Percentiles rank a stretch among this genome's conserved stretches.
These are phyloP conservation scores for Aspergillus versicolor DNA, from an alignment of 2,329 filamentous ascomycete species.

Conservation along the genomic window DNA sequence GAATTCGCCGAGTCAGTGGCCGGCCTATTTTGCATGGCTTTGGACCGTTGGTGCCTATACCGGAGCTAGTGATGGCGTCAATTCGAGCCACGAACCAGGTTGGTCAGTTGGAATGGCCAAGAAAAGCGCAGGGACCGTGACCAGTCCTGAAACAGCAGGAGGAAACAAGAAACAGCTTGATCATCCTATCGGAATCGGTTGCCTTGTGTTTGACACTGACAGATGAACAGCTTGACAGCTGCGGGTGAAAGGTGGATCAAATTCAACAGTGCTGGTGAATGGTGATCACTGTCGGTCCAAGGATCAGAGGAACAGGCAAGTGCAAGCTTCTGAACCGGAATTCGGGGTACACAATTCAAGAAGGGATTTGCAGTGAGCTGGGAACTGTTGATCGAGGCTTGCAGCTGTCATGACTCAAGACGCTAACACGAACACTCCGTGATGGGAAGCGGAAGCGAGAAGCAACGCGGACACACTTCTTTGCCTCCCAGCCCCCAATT, in stretches of 20 bases:
- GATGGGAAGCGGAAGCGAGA: too few relatives aligned
- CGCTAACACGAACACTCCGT: too few relatives aligned
- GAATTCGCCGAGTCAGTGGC: not conserved
- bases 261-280: not conserved
- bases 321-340: not conserved
- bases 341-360: not conserved
- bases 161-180: not conserved
- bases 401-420: not conserved
- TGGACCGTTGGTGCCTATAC: not conserved
- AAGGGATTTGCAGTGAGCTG: not conserved
- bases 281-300: not conserved
- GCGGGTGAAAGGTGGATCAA: not conserved
- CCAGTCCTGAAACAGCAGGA: not conserved
- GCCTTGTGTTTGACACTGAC: not conserved
- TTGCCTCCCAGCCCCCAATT: too few relatives aligned
- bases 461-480: too few relatives aligned
- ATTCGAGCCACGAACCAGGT: not conserved
- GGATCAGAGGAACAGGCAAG: too few relatives aligned
- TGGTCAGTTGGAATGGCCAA: not conserved
- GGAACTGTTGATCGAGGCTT: not conserved
- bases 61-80: not conserved
- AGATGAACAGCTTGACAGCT: not conserved
- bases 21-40: not conserved
- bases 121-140: not conserved
- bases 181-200: not conserved